Evolutionary conservation across 371 early-diverging fungal genomes (phyloP), one percentile per base, ranked within the genome.

Genomic region (Thermomucor indicae-seudaticae): DNA sequence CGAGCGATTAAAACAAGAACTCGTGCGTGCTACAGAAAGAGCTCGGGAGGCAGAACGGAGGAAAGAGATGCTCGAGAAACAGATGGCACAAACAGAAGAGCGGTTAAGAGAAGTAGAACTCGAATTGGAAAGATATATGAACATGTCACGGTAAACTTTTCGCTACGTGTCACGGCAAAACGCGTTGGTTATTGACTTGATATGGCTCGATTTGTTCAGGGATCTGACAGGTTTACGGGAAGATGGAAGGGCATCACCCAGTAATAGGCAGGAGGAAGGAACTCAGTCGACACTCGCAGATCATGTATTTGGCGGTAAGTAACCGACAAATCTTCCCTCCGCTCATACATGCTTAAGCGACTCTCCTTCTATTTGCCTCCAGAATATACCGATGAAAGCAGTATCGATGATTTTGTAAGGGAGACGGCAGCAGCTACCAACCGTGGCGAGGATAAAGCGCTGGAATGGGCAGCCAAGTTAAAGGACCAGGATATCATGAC

Each of bases 401-500:
- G 76, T 6, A 86, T 90, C 37, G 81, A 84, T 43, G 84, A 85
- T 11, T 62, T 90, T 55, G 89, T 90, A 11, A 47, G 55, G 10
- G 88, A 88, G 38, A 78, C 83, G 12, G 88, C 86, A 3, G 48
- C 64, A 40, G 81, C 82, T 6, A 78, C 80, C 19, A 82, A 88
- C 45, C 83, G 90, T 11, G 78, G 78, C 20, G 57, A 65, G 14
- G 89, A 89, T 7, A 90, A 90, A 44, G 90, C 84, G 11, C 60
- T 67, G 24, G 89, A 89, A 51, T 90, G 91, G 91, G 64, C 85
- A 3, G 62, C 65, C 8, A 83, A 80, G 55, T 67, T 90, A 29
- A 76, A 86, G 49, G 60, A 72, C 30, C 89, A 90, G 60, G 91
- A 90, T 56, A 77, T 90, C 48, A 80, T 88, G 82, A 88, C 89